These are phyloP conservation scores for Elaeis oleifera DNA, from an alignment of 202 grass and related monocot species.

Conservation along the genomic window DNA sequence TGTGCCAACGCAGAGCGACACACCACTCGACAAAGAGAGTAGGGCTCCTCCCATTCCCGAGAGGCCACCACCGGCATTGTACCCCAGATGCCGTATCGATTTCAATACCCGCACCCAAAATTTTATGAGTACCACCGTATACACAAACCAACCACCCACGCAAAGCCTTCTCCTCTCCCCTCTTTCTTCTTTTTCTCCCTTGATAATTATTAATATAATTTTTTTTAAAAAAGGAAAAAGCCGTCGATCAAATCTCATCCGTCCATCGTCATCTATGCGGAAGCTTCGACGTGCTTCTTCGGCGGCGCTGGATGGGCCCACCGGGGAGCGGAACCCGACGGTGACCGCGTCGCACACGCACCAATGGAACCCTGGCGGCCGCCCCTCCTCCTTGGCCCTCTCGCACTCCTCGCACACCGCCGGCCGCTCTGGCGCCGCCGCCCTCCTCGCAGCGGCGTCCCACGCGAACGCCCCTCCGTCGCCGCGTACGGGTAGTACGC, in stretches of 20 bases:
- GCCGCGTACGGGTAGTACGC: constrained; percentile 3
- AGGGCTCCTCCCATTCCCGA: no score
- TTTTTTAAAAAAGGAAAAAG: not conserved
- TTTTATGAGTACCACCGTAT: no score
- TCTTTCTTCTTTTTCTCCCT: no score
- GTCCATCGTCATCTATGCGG: constrained; percentile 12
- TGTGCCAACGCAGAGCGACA: no score
- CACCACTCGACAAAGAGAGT: no score
- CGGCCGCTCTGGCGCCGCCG: not conserved
- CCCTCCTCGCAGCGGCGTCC: not conserved
- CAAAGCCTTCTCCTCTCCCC: no score
- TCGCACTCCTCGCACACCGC: constrained; percentile 55
- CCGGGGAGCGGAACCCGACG: constrained; percentile 45
- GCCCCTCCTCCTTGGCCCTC: constrained; percentile 30
- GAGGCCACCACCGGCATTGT: no score
- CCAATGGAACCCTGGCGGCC: constrained; percentile 59
- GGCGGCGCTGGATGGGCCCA: constrained; percentile 58
- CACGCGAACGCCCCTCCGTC: not conserved
- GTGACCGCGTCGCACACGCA: constrained; percentile 61
- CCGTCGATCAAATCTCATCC: not conserved
- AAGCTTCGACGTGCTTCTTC: constrained; percentile 22
- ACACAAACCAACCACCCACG: no score
- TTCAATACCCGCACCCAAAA: no score
- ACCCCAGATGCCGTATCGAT: no score
- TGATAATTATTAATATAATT: no score